phyloP scores from a whole-genome alignment of 2,329 filamentous ascomycete genomes.

The Coniochaeta hoffmannii region DNA sequence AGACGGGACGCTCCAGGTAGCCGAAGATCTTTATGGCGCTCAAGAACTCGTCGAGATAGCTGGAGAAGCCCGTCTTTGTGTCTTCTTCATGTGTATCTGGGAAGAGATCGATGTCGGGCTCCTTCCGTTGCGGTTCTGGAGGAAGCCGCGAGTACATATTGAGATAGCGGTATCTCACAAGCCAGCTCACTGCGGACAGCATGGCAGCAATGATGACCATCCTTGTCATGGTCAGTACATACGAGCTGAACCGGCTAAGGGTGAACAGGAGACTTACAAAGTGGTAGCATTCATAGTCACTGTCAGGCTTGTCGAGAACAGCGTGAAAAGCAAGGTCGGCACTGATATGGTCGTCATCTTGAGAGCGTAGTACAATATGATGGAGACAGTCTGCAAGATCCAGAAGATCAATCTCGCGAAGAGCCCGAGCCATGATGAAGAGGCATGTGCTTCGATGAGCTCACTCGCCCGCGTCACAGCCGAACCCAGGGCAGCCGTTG shows the following conservation, averaged over 20 bases:
- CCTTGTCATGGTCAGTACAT: conserved; percentile 30
- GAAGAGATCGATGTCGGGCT: conserved; percentile 91
- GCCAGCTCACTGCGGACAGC: conserved; percentile 83
- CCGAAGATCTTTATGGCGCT: conserved; percentile 99
- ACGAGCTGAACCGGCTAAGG: conserved; percentile 3
- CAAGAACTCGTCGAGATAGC: conserved; percentile 94
- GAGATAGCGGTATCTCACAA: conserved; percentile 89
- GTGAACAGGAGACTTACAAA: conserved; percentile 50
- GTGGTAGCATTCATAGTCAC: conserved; percentile 99
- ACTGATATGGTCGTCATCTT: conserved; percentile 83
- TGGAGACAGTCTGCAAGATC: conserved; percentile 48
- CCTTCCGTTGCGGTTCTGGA: conserved; percentile 90
- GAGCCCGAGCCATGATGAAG: conserved; percentile 50
- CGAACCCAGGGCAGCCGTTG: conserved; percentile 25
- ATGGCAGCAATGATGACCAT: conserved; percentile 71
- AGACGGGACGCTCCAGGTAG: conserved; percentile 91
- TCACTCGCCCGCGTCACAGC: conserved; percentile 29
- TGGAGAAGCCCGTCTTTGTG: conserved; percentile 84
- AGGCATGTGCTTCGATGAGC: conserved; percentile 28
- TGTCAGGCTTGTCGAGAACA: conserved; percentile 88
- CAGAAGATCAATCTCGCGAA: conserved; percentile 48
- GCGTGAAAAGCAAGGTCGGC: conserved; percentile 79
- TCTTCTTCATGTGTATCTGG: conserved; percentile 87
- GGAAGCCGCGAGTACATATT: conserved; percentile 96
- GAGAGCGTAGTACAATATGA: conserved; percentile 68